A percentile compares a stretch with the other conserved stretches of the same genome.
Conservation (phyloP, 768 basidiomycete species). For the Rhodotorula babjevae region DNA sequence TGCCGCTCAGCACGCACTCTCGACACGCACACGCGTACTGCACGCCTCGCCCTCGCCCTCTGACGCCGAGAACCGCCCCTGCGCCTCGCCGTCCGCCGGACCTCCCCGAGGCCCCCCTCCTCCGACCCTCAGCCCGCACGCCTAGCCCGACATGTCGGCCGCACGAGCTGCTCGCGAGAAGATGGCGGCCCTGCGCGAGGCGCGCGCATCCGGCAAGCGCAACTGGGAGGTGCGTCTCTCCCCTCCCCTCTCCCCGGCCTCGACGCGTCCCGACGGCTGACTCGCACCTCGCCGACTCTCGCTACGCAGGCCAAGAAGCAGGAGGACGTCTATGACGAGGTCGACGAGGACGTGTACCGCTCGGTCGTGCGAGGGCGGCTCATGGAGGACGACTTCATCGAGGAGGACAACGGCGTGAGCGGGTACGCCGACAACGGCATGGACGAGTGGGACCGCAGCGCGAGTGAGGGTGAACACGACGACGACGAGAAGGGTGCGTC, state of each 20-base stretch:
- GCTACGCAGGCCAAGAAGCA: slow-evolving; percentile 48
- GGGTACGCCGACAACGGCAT: slow-evolving; percentile 95
- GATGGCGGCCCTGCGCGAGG: slow-evolving; percentile 13
- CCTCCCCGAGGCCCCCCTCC: background rate
- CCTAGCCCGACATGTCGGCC: background rate
- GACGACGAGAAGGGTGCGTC: slow-evolving; percentile 14
- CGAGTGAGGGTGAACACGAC: slow-evolving; percentile 44
- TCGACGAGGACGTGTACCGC: slow-evolving; percentile 82
- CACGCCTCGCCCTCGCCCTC: background rate
- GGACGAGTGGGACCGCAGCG: slow-evolving; percentile 68
- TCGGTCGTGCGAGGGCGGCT: slow-evolving; percentile 76
- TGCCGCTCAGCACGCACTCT: background rate
- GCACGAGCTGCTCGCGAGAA: slow-evolving; percentile 21
- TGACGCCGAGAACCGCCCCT: background rate
- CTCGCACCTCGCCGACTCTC: background rate
- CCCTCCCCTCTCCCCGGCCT: background rate
- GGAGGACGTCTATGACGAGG: slow-evolving; percentile 79
- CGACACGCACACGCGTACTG: background rate
- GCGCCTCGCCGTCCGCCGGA: background rate
- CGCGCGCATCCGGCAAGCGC: slow-evolving; percentile 23
- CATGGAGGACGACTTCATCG: slow-evolving; percentile 85
- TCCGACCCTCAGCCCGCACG: background rate
- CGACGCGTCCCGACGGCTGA: background rate
- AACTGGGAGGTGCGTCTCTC: slow-evolving; percentile 20
- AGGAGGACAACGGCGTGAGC: slow-evolving; percentile 74